phyloP scores from a whole-genome alignment of 129 eudicot genomes.

The Silybum marianum region DNA sequence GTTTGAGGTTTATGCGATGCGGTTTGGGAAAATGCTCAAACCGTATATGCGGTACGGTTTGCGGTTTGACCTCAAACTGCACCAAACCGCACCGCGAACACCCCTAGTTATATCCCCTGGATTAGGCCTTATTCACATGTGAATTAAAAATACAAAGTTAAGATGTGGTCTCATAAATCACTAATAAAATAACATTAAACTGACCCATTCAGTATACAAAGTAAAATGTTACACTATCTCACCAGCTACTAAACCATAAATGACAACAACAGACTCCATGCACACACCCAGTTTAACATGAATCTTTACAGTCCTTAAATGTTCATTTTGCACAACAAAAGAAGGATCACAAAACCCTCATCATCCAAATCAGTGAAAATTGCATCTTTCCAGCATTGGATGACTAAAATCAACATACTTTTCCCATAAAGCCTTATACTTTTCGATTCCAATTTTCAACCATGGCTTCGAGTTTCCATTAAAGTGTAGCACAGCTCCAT shows the following conservation, averaged over 20 bases:
- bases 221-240: slow-evolving; percentile 22
- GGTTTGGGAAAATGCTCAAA: no score
- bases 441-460: slow-evolving; percentile 57
- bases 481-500: slow-evolving; percentile 58
- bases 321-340: slow-evolving; percentile 20
- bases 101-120: no score
- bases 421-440: slow-evolving; percentile 57
- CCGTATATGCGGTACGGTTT: no score
- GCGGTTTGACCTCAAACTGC: no score
- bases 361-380: slow-evolving; percentile 35
- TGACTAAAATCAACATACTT: slow-evolving; percentile 52
- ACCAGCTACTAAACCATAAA: slow-evolving; percentile 13
- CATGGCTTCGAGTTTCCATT: slow-evolving; percentile 65
- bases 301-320: slow-evolving; percentile 7
- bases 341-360: not conserved
- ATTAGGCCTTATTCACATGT: not conserved
- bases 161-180: slow-evolving; percentile 14
- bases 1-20: no score
- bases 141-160: slow-evolving; percentile 3
- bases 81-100: no score
- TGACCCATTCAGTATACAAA: slow-evolving; percentile 18
- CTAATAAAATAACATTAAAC: slow-evolving; percentile 19
- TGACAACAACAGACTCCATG: slow-evolving; percentile 19
- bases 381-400: slow-evolving; percentile 49
- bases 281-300: slow-evolving; percentile 7